phyloP scores from a whole-genome alignment of 768 basidiomycete species.

The Hebeloma cylindrosporum region DNA sequence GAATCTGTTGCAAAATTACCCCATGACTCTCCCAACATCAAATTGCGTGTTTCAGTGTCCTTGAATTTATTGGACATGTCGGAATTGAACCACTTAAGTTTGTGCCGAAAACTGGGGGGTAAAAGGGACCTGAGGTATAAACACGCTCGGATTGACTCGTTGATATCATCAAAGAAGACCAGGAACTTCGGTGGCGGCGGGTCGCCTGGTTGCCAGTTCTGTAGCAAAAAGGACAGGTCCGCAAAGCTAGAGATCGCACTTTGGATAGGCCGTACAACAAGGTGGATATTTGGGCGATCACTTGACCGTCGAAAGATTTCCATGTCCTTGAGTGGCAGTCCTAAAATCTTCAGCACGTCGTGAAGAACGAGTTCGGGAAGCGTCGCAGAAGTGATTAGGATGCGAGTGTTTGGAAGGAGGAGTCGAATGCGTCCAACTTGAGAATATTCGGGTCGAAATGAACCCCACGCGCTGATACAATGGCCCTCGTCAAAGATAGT shows the following conservation, averaged over 20 bases:
- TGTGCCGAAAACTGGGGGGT: too few relatives aligned
- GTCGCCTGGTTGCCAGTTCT: constrained; percentile 7
- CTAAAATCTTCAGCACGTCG: constrained; percentile 22
- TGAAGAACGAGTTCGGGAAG: constrained; percentile 24
- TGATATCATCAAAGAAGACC: constrained; percentile 28
- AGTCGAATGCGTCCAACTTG: constrained; percentile 24
- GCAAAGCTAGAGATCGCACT: constrained; percentile 14
- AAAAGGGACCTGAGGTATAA: too few relatives aligned
- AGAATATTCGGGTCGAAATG: constrained; percentile 35
- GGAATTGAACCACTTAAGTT: too few relatives aligned
- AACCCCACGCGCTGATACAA: constrained; percentile 39
- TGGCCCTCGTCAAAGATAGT: constrained; percentile 38
- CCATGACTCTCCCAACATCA: too few relatives aligned
- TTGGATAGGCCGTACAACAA: too few relatives aligned
- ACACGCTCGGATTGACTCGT: constrained; percentile 14
- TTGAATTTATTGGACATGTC: too few relatives aligned
- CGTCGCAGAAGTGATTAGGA: constrained; percentile 35
- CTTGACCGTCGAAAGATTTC: constrained; percentile 21
- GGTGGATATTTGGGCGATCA: constrained; percentile 30
- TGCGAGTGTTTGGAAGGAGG: constrained; percentile 29
- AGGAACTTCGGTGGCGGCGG: constrained; percentile 17
- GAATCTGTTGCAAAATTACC: too few relatives aligned
- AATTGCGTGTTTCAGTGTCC: too few relatives aligned
- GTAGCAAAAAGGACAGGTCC: constrained; percentile 26
- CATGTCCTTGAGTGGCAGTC: constrained; percentile 13